Evolutionary conservation across 1,284 basidiomycete genomes (phyloP).

Genomic region (Singerocomus inundabilis): DNA sequence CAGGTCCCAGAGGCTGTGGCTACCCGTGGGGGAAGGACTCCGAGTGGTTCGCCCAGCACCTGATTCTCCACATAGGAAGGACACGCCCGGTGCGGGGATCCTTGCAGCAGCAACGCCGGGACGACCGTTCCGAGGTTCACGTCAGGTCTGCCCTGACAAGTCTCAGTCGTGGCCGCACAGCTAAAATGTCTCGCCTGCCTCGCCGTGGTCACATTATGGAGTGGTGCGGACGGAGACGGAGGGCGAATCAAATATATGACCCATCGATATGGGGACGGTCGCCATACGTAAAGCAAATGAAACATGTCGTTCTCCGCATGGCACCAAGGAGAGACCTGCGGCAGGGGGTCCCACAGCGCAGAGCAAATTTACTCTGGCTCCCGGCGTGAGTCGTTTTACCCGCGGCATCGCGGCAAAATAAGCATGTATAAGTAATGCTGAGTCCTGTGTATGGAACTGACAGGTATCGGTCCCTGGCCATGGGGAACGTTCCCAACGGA

Average conservation of each 20-base stretch:
- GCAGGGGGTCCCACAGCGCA: conserved; percentile 2
- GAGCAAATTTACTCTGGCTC: background rate
- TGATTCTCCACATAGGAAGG: conserved; percentile 26
- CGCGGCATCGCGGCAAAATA: conserved; percentile 6
- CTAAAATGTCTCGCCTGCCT: conserved; percentile 10
- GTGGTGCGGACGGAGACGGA: conserved; percentile 19
- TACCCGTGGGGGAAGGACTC: conserved; percentile 1
- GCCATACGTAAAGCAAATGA: conserved; percentile 5
- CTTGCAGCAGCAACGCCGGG: conserved; percentile 7
- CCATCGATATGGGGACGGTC: conserved; percentile 22
- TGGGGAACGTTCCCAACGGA: conserved; percentile 8
- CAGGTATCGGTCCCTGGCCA: conserved; percentile 2
- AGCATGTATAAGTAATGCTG: background rate
- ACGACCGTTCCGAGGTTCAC: conserved; percentile 13
- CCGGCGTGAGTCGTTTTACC: conserved; percentile 9
- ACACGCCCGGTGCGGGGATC: background rate
- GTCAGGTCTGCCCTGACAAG: conserved; percentile 9
- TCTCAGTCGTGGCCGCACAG: too few relatives aligned
- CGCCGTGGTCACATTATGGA: conserved; percentile 6
- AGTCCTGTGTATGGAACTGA: conserved; percentile 9
- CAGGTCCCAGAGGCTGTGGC: conserved; percentile 14
- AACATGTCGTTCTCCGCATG: background rate
- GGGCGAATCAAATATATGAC: conserved; percentile 2
- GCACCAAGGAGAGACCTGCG: background rate
- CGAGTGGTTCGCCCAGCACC: conserved; percentile 3